Conservation (phyloP, 345 rosid species). For the Euphorbia pulcherrima region DNA sequence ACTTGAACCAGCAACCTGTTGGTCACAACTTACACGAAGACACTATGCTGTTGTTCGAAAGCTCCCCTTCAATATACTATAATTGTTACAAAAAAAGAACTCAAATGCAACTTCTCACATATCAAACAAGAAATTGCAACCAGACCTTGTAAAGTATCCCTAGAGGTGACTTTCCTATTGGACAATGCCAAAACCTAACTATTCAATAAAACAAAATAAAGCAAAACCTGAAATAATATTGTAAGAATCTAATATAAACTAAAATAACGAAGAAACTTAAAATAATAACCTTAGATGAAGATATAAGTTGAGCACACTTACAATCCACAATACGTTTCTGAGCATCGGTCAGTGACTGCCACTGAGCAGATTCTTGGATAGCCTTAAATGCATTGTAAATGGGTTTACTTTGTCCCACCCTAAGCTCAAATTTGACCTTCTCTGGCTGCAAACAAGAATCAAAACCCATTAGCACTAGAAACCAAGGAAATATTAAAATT, state of each 20-base stretch:
- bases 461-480: constrained; percentile 16
- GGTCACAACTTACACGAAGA: no score
- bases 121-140: constrained; percentile 3
- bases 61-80: no score
- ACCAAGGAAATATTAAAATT: not conserved
- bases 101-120: not conserved
- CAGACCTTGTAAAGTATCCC: not conserved
- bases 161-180: not conserved
- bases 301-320: constrained; percentile 25
- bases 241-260: not conserved
- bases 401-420: constrained; percentile 77
- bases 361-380: constrained; percentile 61
- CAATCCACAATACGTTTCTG: constrained; percentile 69
- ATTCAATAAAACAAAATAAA: not conserved
- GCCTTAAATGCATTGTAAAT: constrained; percentile 69
- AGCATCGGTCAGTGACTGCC: constrained; percentile 61
- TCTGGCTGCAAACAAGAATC: constrained; percentile 50
- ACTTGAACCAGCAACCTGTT: no score
- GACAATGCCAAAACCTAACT: not conserved
- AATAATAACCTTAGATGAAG: not conserved
- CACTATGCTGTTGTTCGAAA: no score
- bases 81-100: no score
- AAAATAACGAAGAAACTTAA: not conserved
- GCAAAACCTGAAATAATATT: not conserved
- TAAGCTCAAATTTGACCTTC: constrained; percentile 67